Conservation (phyloP, 768 basidiomycete species). For the Hygrocybe punicea region DNA sequence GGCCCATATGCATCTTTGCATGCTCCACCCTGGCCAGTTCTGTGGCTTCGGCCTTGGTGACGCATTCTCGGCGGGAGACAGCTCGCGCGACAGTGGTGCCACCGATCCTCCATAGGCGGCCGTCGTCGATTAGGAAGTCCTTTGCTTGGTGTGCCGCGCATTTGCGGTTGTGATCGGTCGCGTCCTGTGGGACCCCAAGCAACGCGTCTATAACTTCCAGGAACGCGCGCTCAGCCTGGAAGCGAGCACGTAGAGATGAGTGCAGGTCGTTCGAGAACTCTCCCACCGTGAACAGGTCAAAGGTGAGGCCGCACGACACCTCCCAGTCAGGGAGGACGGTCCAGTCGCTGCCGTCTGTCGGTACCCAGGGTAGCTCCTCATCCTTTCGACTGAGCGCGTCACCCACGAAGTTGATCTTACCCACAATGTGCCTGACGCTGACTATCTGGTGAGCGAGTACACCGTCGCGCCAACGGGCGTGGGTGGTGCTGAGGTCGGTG, state of each 20-base stretch:
- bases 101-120: conserved; percentile 23
- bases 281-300: conserved; percentile 7
- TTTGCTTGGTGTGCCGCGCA: too few species aligned
- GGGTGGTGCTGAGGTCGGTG: background rate
- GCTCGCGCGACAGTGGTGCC: conserved; percentile 13
- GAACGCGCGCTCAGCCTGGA: too few species aligned
- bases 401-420: too few species aligned
- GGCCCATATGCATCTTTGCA: too few species aligned
- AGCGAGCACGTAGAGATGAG: too few species aligned
- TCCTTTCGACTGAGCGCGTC: too few species aligned
- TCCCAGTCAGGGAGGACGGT: conserved; percentile 29
- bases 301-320: conserved; percentile 10
- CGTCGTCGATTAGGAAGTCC: background rate
- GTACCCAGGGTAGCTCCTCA: conserved; percentile 3
- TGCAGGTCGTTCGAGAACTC: background rate
- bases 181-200: too few species aligned
- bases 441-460: conserved; percentile 16
- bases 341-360: conserved; percentile 32
- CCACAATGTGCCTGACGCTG: conserved; percentile 15
- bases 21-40: background rate
- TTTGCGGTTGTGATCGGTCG: too few species aligned
- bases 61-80: conserved; percentile 24
- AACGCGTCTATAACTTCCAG: too few species aligned
- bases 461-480: background rate
- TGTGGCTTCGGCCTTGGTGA: conserved; percentile 13